phyloP scores from a whole-genome alignment of 345 rosid genomes.

The Chamaenerion angustifolium region DNA sequence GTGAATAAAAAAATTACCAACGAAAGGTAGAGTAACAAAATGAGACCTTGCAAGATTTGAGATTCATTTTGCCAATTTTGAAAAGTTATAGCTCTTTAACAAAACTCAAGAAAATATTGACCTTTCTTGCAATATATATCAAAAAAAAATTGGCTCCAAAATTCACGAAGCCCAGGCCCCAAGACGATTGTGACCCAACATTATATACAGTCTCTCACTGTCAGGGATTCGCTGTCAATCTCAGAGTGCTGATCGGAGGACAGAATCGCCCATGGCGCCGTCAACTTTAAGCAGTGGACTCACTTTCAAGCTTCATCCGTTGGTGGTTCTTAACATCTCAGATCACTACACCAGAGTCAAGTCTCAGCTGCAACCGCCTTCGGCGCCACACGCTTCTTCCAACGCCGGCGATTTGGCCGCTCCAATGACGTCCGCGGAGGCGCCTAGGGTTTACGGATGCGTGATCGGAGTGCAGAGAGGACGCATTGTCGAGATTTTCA shows the following conservation, averaged over 20 bases:
- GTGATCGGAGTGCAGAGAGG: slow-evolving; percentile 89
- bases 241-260: neutral
- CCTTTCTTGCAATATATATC: too few species aligned
- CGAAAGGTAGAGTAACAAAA: too few species aligned
- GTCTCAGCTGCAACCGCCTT: slow-evolving; percentile 56
- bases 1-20: too few species aligned
- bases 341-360: slow-evolving; percentile 89
- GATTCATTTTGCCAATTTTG: too few species aligned
- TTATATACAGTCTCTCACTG: too few species aligned
- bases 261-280: slow-evolving; percentile 48
- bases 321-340: slow-evolving; percentile 82
- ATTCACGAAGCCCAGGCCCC: too few species aligned
- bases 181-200: too few species aligned
- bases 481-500: slow-evolving; percentile 91
- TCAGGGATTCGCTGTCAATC: too few species aligned
- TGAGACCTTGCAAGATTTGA: too few species aligned
- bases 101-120: too few species aligned
- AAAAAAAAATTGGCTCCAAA: too few species aligned
- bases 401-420: slow-evolving; percentile 18
- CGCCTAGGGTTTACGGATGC: slow-evolving; percentile 80
- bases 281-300: slow-evolving; percentile 92
- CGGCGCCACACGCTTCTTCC: slow-evolving; percentile 16
- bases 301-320: slow-evolving; percentile 92
- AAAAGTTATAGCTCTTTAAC: too few species aligned
- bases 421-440: slow-evolving; percentile 6